phyloP scores from a whole-genome alignment of 768 basidiomycete genomes.

The Calocera viscosa region DNA sequence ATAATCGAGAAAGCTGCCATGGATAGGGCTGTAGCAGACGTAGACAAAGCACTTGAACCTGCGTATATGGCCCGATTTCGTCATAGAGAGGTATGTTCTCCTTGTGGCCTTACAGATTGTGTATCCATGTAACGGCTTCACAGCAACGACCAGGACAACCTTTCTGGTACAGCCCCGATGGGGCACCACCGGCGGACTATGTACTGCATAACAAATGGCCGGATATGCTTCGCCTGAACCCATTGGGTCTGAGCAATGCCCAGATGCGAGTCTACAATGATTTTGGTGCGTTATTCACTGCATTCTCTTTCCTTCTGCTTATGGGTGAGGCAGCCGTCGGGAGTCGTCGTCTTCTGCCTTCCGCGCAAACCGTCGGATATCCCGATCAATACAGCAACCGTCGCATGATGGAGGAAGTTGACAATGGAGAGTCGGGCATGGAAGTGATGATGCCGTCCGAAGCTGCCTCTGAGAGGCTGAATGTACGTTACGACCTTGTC shows the following conservation, averaged over 20 bases:
- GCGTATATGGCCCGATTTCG: constrained; percentile 76
- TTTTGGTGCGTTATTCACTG: constrained; percentile 45
- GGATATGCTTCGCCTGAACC: constrained; percentile 75
- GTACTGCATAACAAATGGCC: constrained; percentile 43
- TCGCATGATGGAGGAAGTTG: neutral
- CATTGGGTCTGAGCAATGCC: constrained; percentile 63
- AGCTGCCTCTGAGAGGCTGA: neutral
- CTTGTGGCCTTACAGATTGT: constrained; percentile 10
- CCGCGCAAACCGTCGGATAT: neutral
- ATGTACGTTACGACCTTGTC: neutral
- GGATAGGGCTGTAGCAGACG: constrained; percentile 85
- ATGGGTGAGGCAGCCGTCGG: neutral
- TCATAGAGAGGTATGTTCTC: constrained; percentile 57
- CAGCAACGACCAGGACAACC: constrained; percentile 56
- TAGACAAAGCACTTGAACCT: constrained; percentile 73
- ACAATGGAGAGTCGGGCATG: neutral
- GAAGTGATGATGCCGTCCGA: neutral
- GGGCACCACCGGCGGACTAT: constrained; percentile 49
- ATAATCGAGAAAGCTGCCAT: constrained; percentile 96
- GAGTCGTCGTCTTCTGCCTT: neutral
- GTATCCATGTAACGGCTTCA: too few species aligned
- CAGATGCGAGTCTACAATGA: constrained; percentile 92
- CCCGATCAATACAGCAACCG: neutral
- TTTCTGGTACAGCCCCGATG: constrained; percentile 70
- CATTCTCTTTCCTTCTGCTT: neutral